Conservation (phyloP, 805 yeast species). For the Starmerella tilneyi region DNA sequence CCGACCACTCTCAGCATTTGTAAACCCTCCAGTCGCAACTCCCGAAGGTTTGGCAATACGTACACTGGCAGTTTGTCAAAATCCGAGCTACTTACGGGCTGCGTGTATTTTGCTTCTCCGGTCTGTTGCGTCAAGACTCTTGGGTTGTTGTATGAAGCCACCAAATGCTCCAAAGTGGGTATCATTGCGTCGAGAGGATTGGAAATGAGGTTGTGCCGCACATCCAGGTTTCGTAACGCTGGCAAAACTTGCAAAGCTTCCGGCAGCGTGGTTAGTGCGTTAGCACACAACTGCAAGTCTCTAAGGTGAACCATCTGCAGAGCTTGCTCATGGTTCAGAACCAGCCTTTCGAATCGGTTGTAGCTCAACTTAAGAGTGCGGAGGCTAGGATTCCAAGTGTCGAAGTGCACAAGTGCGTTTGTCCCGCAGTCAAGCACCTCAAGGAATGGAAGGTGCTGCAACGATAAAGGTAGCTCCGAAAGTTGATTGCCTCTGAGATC, state of each 20-base stretch:
- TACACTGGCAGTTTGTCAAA: not conserved
- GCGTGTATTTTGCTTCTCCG: not conserved
- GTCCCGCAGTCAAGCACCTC: constrained; percentile 22
- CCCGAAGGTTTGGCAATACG: constrained; percentile 1
- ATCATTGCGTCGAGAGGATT: constrained; percentile 33
- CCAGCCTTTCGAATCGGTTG: constrained; percentile 41
- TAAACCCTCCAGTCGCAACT: constrained; percentile 11
- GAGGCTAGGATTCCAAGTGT: constrained; percentile 42
- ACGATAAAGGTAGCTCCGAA: constrained; percentile 39
- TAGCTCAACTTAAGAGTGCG: constrained; percentile 66
- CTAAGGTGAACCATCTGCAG: constrained; percentile 48
- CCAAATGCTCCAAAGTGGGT: constrained; percentile 24
- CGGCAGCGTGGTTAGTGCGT: constrained; percentile 55
- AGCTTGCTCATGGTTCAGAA: constrained; percentile 35
- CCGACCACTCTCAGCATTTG: constrained; percentile 7
- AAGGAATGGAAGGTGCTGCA: constrained; percentile 15
- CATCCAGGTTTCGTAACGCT: constrained; percentile 60
- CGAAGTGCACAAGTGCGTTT: constrained; percentile 40
- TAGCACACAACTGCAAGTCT: constrained; percentile 73
- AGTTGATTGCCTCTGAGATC: constrained; percentile 73
- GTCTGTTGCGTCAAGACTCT: constrained; percentile 4
- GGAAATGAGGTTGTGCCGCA: constrained; percentile 46
- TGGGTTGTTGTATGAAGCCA: constrained; percentile 25
- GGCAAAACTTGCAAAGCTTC: constrained; percentile 47
- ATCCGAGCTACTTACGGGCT: not conserved